Evolutionary conservation across 495 filamentous ascomycete species (phyloP).

Genomic region (Parathielavia hyrcaniae): DNA sequence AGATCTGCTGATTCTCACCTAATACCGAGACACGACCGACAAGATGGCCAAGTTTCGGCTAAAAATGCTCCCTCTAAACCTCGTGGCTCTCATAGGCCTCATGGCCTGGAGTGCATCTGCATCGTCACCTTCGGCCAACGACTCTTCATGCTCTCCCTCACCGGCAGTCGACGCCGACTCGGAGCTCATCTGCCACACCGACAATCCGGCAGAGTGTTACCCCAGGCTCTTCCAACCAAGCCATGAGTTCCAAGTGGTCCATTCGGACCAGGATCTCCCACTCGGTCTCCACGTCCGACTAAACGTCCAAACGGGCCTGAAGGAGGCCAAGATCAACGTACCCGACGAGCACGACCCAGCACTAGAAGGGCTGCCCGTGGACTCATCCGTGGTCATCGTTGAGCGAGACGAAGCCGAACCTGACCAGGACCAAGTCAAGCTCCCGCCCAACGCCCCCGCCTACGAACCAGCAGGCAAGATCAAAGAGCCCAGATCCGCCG

Average conservation of each 20-base stretch:
- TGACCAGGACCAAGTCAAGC: not conserved
- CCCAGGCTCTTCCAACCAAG: conserved; percentile 57
- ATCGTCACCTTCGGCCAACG: conserved; percentile 14
- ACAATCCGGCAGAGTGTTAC: conserved; percentile 55
- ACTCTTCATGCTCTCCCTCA: conserved; percentile 27
- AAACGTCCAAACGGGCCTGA: conserved; percentile 55
- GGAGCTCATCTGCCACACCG: conserved; percentile 59
- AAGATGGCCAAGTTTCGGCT: conserved; percentile 23
- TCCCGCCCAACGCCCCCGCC: conserved; percentile 38
- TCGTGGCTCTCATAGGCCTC: conserved; percentile 26
- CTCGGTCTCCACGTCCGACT: conserved; percentile 57
- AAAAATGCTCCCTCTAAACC: conserved; percentile 21
- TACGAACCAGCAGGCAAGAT: conserved; percentile 49
- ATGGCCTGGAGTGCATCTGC: conserved; percentile 22
- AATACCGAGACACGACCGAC: not conserved
- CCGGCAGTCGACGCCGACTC: conserved; percentile 26
- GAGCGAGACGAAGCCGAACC: conserved; percentile 22
- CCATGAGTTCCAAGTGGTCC: conserved; percentile 54
- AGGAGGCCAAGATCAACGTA: conserved; percentile 56
- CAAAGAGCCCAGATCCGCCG: conserved; percentile 38
- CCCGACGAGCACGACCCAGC: conserved; percentile 42
- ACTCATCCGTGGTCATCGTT: conserved; percentile 45
- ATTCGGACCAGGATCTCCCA: conserved; percentile 58
- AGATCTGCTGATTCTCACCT: not conserved
- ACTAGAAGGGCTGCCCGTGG: conserved; percentile 41